These are phyloP conservation scores for Cichorium intybus DNA, from an alignment of 140 eudicot genomes.

Conservation along the genomic window DNA sequence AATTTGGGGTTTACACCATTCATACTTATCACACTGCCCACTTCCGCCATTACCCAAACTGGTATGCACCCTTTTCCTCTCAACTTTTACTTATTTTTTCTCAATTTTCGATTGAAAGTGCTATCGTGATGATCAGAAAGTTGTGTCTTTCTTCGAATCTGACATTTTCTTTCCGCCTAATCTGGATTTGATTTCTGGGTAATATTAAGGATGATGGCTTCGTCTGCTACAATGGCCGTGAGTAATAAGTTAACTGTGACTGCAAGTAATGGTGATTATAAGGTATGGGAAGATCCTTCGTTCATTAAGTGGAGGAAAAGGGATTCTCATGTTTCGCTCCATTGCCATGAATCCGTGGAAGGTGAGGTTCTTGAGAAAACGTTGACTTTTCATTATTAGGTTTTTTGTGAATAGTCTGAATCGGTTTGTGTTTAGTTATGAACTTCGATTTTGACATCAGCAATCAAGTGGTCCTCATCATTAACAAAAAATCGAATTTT, in stretches of 20 bases:
- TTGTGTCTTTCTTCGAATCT: background rate
- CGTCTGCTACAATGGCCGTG: slow-evolving; percentile 25
- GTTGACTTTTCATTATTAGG: slow-evolving; percentile 25
- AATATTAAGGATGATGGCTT: slow-evolving; percentile 25
- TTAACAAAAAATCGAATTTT: background rate
- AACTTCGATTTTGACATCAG: background rate
- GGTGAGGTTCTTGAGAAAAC: slow-evolving; percentile 30
- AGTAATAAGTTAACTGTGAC: slow-evolving; percentile 26
- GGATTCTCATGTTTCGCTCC: slow-evolving; percentile 87
- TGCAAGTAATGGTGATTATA: slow-evolving; percentile 34
- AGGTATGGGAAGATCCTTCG: slow-evolving; percentile 89
- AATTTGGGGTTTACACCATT: slow-evolving; percentile 37
- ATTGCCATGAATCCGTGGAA: slow-evolving; percentile 91
- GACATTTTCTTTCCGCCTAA: background rate
- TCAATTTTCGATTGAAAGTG: background rate
- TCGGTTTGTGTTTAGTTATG: background rate
- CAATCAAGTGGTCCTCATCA: background rate
- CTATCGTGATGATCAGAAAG: background rate
- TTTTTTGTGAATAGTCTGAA: background rate
- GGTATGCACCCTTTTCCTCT: slow-evolving; percentile 15
- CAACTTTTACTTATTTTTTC: background rate
- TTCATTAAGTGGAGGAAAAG: slow-evolving; percentile 91
- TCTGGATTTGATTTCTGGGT: slow-evolving; percentile 7
- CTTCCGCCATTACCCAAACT: slow-evolving; percentile 28
- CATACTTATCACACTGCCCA: slow-evolving; percentile 14